Base-by-base conservation (phyloP, 164 flowering plant species). In the Tinospora cordifolia region DNA sequence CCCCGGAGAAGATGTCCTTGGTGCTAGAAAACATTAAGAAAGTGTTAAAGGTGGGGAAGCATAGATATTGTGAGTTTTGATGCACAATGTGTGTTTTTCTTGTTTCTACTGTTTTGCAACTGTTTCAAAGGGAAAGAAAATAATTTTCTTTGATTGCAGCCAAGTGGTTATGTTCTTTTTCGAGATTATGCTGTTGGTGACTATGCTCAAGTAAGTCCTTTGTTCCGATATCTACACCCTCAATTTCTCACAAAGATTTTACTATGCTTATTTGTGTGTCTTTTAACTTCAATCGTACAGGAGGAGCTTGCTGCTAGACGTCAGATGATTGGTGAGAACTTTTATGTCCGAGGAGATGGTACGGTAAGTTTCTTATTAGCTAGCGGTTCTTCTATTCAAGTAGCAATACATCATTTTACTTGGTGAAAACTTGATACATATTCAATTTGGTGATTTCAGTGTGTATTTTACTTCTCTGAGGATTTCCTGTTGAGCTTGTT, bases 171-270 rank as follows among this genome's bases (percentile, higher is more conserved):
- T 74, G 83, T 94, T 74, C 84, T 94, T 77, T 78, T 94, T 69
- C 96, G 99, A 21, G 99, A 94, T 77, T 94, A 94, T 86, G 97
- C 97, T 21, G 75, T 79, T 70, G 97, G 99, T 22, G 99, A 94
- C 80, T 92, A 90, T 79, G 97, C 99, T 77, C 99, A 94, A 93
- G 99, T 91, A 62, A 68, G 71, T 67, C 24, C 38, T 57, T 57
- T 1, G 57, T 40, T 36, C 51, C 14, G 3, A 26, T 40, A 27
- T 19, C 34, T 22, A 24, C 12, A 47, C 19, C 19, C 30, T 47
- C 38, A 21, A 46, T 19, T 13, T 59, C 3, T 30, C 36, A 17
- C 40, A 4, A 30, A 63, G 38, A 38, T 7, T 63, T 36, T 63
- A 14, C 21, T 24, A 27, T 63, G 17, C 21, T 36, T 8, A 15